Evolutionary conservation across 805 yeast species (phyloP), one percentile per base, ranked within the genome.

Genomic region (Barnettozyma sucrosica): DNA sequence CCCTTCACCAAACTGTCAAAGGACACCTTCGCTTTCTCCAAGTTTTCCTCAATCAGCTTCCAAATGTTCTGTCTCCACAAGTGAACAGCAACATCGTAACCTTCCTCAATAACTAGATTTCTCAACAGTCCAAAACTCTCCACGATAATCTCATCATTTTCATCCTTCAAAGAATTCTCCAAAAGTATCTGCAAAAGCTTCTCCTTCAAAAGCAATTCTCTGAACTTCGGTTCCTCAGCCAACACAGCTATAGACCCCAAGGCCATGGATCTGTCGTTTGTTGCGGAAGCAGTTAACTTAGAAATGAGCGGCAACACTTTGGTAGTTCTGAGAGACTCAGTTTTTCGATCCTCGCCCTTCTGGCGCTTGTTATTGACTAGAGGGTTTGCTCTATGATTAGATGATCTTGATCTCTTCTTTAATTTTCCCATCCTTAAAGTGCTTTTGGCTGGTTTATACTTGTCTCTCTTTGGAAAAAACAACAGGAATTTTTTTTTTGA

Each of bases 81-180:
- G 62, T 77, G 79, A 19, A 79, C 76, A 24, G 89, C 80, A 33
- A 88, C 76, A 53, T 88, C 95, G 56, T 87, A 83, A 19, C 97
- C 97, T 66, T 89, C 96, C 59, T 88, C 96, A 45, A 88, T 72
- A 3, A 85, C 83, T 47, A 92, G 61, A 60, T 85, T 89, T 62
- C 96, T 76, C 52, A 93, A 67, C 21, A 92, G 69, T 1, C 96
- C 97, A 56, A 80, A 83, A 1, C 92, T 74, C 57, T 85, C 95
- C 19, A 85, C 85, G 18, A 86, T 83, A 40, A 88, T 79, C 55
- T 89, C 96, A 47, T 81, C 82, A 53, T 83, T 75, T 19, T 74
- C 61, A 61, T 88, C 96, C 40, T 76, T 77, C 20, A 90, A 64
- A 26, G 82, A 71, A 50, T 81, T 80, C 20, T 81, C 81, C 66